A percentile compares a stretch with the other conserved stretches of the same genome.
These are phyloP conservation scores for Chamaecyparis obtusa DNA, from an alignment of 75 land plant genomes.

Conservation along the genomic window DNA sequence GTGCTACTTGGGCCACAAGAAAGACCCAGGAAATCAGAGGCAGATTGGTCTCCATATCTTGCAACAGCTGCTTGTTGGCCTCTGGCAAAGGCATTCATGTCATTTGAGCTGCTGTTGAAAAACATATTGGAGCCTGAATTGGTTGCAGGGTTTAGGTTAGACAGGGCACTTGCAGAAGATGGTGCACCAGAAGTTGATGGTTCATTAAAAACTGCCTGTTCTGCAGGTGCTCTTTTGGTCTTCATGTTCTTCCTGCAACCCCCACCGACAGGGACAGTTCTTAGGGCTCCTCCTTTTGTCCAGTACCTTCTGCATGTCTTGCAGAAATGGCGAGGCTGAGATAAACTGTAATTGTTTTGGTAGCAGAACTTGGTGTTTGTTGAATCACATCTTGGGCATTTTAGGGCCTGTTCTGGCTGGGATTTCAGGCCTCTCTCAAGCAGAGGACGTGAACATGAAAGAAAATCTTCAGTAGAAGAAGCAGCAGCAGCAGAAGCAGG, in stretches of 20 bases:
- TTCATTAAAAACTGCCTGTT: not conserved
- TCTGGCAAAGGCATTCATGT: slow-evolving; percentile 7
- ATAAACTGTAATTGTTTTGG: slow-evolving; percentile 15
- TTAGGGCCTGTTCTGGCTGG: slow-evolving; percentile 9
- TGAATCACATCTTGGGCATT: slow-evolving; percentile 21
- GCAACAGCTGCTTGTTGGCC: slow-evolving; percentile 1
- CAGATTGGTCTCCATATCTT: not conserved
- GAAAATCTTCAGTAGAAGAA: not conserved
- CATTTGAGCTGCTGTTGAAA: not conserved
- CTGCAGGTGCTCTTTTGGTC: slow-evolving; percentile 9
- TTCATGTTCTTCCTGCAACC: slow-evolving; percentile 55
- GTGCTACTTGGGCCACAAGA: slow-evolving; percentile 4
- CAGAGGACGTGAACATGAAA: slow-evolving; percentile 10
- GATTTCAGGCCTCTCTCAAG: slow-evolving; percentile 15
- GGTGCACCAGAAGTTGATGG: slow-evolving; percentile 2
- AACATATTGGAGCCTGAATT: slow-evolving; percentile 4
- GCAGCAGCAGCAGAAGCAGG: not conserved
- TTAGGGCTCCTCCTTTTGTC: slow-evolving; percentile 40
- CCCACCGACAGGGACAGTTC: slow-evolving; percentile 58
- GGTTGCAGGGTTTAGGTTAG: not conserved
- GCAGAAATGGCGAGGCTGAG: slow-evolving; percentile 19
- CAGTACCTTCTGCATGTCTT: slow-evolving; percentile 14
- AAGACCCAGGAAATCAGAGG: slow-evolving; percentile 5
- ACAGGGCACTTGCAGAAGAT: slow-evolving; percentile 8
- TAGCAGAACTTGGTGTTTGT: slow-evolving; percentile 16